Evolutionary conservation across 2,329 filamentous ascomycete genomes (phyloP).

Genomic region (Alternaria ventricosa): DNA sequence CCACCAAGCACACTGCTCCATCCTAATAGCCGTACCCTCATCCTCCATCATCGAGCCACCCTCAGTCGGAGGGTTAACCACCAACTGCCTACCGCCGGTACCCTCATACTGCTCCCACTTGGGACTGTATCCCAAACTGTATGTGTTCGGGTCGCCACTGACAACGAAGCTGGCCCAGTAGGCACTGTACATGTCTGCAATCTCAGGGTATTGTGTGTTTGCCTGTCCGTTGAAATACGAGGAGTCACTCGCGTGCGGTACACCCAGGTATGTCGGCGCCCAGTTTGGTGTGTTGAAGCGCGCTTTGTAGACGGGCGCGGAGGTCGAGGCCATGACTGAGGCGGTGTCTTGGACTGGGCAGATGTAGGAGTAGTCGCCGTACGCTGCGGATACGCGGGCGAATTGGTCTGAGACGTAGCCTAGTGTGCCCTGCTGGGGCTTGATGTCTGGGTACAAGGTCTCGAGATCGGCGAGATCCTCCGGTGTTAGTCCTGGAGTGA

Average conservation of each 20-base stretch:
- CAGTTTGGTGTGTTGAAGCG: conserved; percentile 46
- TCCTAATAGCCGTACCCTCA: conserved; percentile 33
- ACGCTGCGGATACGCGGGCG: conserved; percentile 53
- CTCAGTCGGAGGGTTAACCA: conserved; percentile 28
- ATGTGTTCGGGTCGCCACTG: conserved; percentile 44
- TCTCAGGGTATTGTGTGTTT: conserved; percentile 36
- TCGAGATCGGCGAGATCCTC: conserved; percentile 40
- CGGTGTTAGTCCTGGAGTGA: conserved; percentile 36
- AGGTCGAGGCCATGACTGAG: conserved; percentile 25
- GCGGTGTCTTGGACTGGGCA: conserved; percentile 46
- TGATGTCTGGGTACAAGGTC: conserved; percentile 37
- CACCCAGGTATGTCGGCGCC: conserved; percentile 32
- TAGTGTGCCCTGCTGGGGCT: conserved; percentile 19
- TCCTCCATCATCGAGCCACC: conserved; percentile 36
- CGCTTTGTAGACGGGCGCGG: conserved; percentile 42
- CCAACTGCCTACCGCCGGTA: conserved; percentile 21
- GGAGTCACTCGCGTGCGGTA: conserved; percentile 42
- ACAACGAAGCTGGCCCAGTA: conserved; percentile 48
- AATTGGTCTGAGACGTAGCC: conserved; percentile 54
- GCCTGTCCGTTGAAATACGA: conserved; percentile 41
- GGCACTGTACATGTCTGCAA: conserved; percentile 40
- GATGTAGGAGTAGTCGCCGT: conserved; percentile 46
- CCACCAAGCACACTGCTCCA: conserved; percentile 44
- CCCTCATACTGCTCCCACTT: conserved; percentile 40
- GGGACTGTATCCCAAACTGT: conserved; percentile 25